These are phyloP conservation scores for Neoboletus subvelutipes DNA, from an alignment of 768 basidiomycete genomes.

Conservation along the genomic window DNA sequence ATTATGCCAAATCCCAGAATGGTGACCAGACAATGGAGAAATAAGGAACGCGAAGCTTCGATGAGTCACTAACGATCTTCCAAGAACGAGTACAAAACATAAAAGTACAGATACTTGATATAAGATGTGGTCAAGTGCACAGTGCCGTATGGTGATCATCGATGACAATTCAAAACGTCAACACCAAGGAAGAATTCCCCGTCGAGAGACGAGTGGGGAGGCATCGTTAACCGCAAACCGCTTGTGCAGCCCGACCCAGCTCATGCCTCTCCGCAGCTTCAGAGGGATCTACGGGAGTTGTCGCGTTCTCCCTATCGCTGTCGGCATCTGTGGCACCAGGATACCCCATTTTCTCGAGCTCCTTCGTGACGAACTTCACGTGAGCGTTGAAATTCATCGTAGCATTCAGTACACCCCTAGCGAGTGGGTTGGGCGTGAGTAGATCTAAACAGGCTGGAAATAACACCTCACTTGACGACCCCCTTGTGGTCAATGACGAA, in stretches of 20 bases:
- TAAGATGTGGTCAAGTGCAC: background rate
- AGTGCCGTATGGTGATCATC: background rate
- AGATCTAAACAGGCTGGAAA: background rate
- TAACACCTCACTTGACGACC: conserved; percentile 50
- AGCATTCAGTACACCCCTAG: conserved; percentile 57
- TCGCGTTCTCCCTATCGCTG: background rate
- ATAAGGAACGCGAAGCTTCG: conserved; percentile 3
- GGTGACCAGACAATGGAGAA: conserved; percentile 10
- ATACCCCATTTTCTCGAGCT: conserved; percentile 50
- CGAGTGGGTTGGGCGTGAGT: background rate
- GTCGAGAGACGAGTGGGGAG: background rate
- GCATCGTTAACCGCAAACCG: conserved; percentile 16
- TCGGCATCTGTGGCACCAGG: background rate
- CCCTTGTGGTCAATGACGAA: conserved; percentile 77
- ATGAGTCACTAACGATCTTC: conserved; percentile 2
- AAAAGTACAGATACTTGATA: background rate
- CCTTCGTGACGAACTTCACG: conserved; percentile 67
- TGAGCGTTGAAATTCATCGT: conserved; percentile 66
- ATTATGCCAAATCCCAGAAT: conserved; percentile 5
- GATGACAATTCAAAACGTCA: conserved; percentile 4
- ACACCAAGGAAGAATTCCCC: background rate
- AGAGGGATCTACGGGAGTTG: conserved; percentile 7
- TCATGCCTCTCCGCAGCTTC: conserved; percentile 14
- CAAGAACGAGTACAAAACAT: background rate
- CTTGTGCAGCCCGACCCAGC: conserved; percentile 24